Base-by-base conservation (phyloP, 2,329 filamentous ascomycete species). In the Zasmidium citrigriseum region DNA sequence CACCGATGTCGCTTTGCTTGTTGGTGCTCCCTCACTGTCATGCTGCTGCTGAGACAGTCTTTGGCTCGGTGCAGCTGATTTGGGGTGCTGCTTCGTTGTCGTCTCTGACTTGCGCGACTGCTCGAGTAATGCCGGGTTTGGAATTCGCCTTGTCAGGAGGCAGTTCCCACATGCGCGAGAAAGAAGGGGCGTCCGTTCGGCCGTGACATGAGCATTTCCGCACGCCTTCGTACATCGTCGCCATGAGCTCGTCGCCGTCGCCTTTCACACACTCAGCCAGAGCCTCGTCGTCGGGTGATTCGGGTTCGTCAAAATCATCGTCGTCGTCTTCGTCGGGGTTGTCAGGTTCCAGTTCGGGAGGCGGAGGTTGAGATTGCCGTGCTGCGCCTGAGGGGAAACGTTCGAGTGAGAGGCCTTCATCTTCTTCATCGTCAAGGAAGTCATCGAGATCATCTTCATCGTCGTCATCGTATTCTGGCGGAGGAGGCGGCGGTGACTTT, bases 91-190 rank as follows among this genome's bases (percentile, higher is more conserved):
- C 23, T 11, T 49, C 47, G 14, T 48, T 29, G 44, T 46, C 45
- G 14, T 55, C 58, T 24, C 60, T 51, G 44, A 70, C 59, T 47
- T 69, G 61, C 20, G 67, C 69, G 47, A 72, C 63, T 7, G 66
- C 67, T 51, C 67, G 57, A 22, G 64, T 68, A 24, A 70, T 58
- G 9, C 67, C 67, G 20, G 63, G 58, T 46, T 62, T 64, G 18
- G 57, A 53, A 18, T 58, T 57, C 3, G 52, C 21, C 45, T 63
- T 52, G 44, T 64, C 56, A 12, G 54, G 52, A 20, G 70, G 67
- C 21, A 73, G 50, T 51, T 69, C 66, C 71, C 71, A 73, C 51
- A 73, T 63, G 38, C 66, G 64, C 21, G 67, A 64, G 34, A 72
- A 62, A 11, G 34, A 52, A 21, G 68, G 69, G 18, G 68, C 65